Base-by-base conservation (phyloP, 1,139 yeast genomes). In the Ashbya aceris region DNA sequence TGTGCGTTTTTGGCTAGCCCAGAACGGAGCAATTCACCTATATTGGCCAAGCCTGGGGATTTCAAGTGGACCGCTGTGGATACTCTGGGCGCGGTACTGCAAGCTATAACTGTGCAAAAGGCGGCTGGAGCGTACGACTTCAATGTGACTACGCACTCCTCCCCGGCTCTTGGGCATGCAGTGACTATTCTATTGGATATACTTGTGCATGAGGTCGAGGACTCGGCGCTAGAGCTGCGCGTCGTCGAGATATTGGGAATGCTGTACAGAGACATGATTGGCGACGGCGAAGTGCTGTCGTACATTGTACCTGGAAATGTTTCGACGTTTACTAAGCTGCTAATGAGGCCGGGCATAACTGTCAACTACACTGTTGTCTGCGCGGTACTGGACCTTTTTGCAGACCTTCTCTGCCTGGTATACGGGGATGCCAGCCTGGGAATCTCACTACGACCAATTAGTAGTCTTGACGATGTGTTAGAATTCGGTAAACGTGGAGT, bases 231-330 rank as follows among this genome's bases (percentile, higher is more conserved):
- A 2, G 74, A 70, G 48, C 32, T 58, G 0, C 54, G 57, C 9
- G 60, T 71, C 1, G 40, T 76, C 10, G 53, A 54, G 1, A 56
- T 73, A 0, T 51, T 77, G 30, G 42, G 52, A 0, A 46, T 54
- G 0, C 48, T 75, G 1, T 68, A 68, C 43, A 7, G 14, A 13
- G 26, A 27, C 4, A 23, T 17, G 9, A 57, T 58, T 11, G 44
- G 56, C n/a, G 70, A 71, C 50, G 79, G 79, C 2, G 83, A 77
- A 42, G 57, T 68, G 2, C 44, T 76, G 7, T 74, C 82, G 0
- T 60, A 69, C 43, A 67, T 78, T 38, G 56, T 77, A 11, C 85
- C 85, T 0, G 82, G 81, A 0, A 68, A 68, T 13, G 70, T 77
- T 0, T 79, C 84, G 0, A 53, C 64, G 0, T 51, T 77, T 14